Conservation (phyloP, 495 filamentous ascomycete genomes). For the Penicillium verhagenii region DNA sequence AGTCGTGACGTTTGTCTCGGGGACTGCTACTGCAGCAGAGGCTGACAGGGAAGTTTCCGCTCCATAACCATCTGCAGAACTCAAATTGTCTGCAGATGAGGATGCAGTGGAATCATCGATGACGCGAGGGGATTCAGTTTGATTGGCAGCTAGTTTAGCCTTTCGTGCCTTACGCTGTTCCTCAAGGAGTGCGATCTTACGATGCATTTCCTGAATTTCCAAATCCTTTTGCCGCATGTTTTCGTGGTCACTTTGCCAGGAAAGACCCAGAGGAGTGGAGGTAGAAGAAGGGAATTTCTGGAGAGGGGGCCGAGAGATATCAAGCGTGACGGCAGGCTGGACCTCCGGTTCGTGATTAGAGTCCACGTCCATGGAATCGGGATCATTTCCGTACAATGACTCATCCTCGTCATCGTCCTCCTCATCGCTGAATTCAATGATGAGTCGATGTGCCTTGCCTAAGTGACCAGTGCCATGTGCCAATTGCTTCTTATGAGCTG, state of each 20-base stretch:
- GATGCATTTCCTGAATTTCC: conserved; percentile 71
- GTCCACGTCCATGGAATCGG: conserved; percentile 36
- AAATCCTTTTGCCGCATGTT: conserved; percentile 63
- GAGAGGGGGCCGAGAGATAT: conserved; percentile 5
- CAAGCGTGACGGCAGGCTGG: neutral
- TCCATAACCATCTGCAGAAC: conserved; percentile 8
- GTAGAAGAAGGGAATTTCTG: conserved; percentile 21
- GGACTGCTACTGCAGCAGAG: neutral
- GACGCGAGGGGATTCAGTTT: conserved; percentile 32
- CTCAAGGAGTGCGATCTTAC: conserved; percentile 75
- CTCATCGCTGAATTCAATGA: conserved; percentile 79
- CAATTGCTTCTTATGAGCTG: conserved; percentile 62
- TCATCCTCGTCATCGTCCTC: conserved; percentile 43
- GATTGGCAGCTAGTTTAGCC: conserved; percentile 46
- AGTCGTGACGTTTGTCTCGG: neutral
- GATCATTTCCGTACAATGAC: conserved; percentile 45
- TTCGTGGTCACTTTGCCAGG: conserved; percentile 42
- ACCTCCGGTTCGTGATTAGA: conserved; percentile 13
- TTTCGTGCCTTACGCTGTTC: conserved; percentile 63
- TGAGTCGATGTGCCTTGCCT: conserved; percentile 31
- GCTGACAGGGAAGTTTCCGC: conserved; percentile 6
- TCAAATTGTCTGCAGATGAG: conserved; percentile 8
- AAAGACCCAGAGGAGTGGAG: conserved; percentile 38
- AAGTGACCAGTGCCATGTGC: conserved; percentile 33
- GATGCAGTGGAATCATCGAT: conserved; percentile 21